Base-by-base conservation (phyloP, 1,139 yeast genomes). In the Pichia cactophila region DNA sequence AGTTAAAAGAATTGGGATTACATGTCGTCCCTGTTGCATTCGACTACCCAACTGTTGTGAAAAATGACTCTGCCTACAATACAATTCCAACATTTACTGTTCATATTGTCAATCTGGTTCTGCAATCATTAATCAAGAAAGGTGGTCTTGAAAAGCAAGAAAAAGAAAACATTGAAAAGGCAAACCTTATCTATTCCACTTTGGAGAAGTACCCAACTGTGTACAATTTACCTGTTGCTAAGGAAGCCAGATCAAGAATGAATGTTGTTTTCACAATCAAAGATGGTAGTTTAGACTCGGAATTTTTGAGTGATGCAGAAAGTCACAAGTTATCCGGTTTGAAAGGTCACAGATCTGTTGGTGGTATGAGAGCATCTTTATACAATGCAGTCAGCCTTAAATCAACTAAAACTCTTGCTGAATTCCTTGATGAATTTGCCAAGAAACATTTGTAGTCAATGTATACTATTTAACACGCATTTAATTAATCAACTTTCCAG, bases 341-440 rank as follows among this genome's bases (percentile, higher is more conserved):
- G 61, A 88, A 90, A 70, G 98, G 98, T 29, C 97, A 92, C 66
- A 80, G 98, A 66, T 86, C 96, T 10, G 97, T 92, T 44, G 97
- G 97, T 44, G 98, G 98, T 39, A 85, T 90, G 70, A 83, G 98
- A 68, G 92, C 95, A 23, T 89, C 97, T 14, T 73, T 89, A 50
- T 87, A 92, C 67, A 92, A 92, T 63, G 97, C 97, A 14, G 86
- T 92, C 43, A 66, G 81, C 10, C 71, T 80, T 47, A 73, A 75
- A 44, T 81, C 92, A 58, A 84, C 83, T 29, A 72, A 82, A 53
- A 62, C 72, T 47, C 73, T 89, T 58, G 82, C 74, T 39, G 69
- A 74, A 37, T 86, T 78, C 61, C 72, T 88, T 47, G 69, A 72
- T 29, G 74, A 78, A 45, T 92, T 89, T 69, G 95, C 85, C 43